Evolutionary conservation across 352 stramenopile species (phyloP), one percentile per base, ranked within the genome.

Genomic region (Pythium guiyangense): DNA sequence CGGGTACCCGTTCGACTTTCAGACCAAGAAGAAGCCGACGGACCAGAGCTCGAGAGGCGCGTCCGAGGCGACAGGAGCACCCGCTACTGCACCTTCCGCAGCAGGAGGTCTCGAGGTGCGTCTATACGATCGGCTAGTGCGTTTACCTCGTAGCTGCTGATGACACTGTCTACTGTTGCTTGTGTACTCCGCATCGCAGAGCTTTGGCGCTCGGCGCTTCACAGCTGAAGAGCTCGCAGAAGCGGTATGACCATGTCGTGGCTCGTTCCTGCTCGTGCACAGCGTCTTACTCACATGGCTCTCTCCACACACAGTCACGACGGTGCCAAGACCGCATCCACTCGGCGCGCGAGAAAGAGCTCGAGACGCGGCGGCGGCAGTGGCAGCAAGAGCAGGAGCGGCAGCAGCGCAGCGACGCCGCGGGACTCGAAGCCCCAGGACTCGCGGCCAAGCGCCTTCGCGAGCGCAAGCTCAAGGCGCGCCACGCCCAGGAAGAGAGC

Each of bases 281-380:
- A 3, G 15, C 12, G 6, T 46, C 26, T 42, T 18, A 25, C 44
- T 49, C 46, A 25, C 14, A 20, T 40, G 37, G 29, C 29, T 34
- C 10, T 47, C 9, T 26, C 54, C 6, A 26, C n/a, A 11, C 10
- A 34, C 45, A 90, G 79, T 71, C 68, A 57, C 64, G 70, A 8
- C 66, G 73, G 0, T 88, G 77, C 48, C 67, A 87, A 61, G 61
- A 83, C 10, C 76, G 77, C 18, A 64, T 88, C 29, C 52, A 66
- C n/a, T 64, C 59, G 2, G 66, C 68, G 37, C 67, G 61, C n/a
- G 66, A 81, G 43, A 77, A 80, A 17, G 67, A 82, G 22, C 25
- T 64, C 5, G 57, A 63, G 26, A 45, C 31, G 17, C 62, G 54
- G 4, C 67, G 64, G 11, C 59, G 63, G 43, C 55, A 69, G 15